Evolutionary conservation across 2,329 filamentous ascomycete species (phyloP), one percentile per base, ranked within the genome.

Genomic region (Fusarium robinianum): DNA sequence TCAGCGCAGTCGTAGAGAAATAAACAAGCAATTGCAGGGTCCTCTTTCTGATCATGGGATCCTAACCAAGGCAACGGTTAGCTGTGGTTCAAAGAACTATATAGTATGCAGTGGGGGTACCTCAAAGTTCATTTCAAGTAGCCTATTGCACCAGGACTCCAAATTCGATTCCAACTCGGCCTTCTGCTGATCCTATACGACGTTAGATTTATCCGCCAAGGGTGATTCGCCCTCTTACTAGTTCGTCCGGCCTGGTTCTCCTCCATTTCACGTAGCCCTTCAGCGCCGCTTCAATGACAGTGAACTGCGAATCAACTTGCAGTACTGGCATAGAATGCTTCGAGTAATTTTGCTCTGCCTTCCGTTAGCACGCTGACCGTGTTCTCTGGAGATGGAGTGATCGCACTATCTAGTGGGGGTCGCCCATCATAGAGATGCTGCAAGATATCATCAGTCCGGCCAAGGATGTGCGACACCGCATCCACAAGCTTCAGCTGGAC

Each of bases 251-350:
- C 14, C 64, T 57, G 16, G 61, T 53, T 46, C 57, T 61, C 53
- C 76, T 78, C 88, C 90, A 96, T 64, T 89, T 91, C 54, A 84
- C 81, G 57, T 91, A 96, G 2, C 92, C 94, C 64, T 91, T 96
- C 19, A 97, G 72, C 1, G 89, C 87, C 17, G 90, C 86, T 63
- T 96, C 89, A 3, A 96, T 86, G 16, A 96, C 87, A 1, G 89
- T 90, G 57, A 92, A 92, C 55, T 96, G 87, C 0, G 90, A 87
- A 65, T 99, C 94, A 3, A 95, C 85, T 18, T 83, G 83, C 41
- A 99, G 76, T 3, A 87, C 80, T n/a, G 84, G 76, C 58, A 83
- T 77, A 0, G 87, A 88, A 48, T 81, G 80, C 61, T 88, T 91
- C 23, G 80, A 78, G 61, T 87, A 87, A 29, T 70, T 78, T 53